Evolutionary conservation across 768 basidiomycete species (phyloP).

Genomic region (Boletus reticulatus): DNA sequence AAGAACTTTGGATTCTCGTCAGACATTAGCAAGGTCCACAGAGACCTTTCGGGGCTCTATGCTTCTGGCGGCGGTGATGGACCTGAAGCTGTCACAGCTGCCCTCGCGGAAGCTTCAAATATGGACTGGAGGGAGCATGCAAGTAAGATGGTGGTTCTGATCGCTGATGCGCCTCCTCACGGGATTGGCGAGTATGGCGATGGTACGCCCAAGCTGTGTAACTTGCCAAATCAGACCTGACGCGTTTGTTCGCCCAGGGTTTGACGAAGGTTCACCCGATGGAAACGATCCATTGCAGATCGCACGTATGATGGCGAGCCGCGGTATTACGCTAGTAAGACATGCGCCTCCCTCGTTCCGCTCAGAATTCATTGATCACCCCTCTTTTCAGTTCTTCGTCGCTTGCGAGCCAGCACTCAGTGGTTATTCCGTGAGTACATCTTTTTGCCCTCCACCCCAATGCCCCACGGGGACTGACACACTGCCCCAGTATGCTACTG

Average conservation of each 20-base stretch:
- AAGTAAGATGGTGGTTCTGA: conserved; percentile 94
- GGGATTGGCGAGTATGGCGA: conserved; percentile 97
- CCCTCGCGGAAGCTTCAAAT: conserved; percentile 77
- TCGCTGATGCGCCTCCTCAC: conserved; percentile 97
- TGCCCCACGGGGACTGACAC: not conserved
- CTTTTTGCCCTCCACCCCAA: conserved; percentile 16
- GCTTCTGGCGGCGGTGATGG: conserved; percentile 94
- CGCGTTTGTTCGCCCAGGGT: conserved; percentile 50
- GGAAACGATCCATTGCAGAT: conserved; percentile 87
- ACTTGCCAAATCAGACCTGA: conserved; percentile 10
- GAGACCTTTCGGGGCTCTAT: conserved; percentile 77
- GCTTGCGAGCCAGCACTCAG: conserved; percentile 96
- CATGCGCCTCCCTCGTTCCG: conserved; percentile 1
- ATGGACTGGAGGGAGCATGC: conserved; percentile 90
- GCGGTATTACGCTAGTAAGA: conserved; percentile 86
- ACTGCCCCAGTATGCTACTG: conserved; percentile 71
- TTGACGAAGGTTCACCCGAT: conserved; percentile 93
- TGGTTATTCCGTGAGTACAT: conserved; percentile 72
- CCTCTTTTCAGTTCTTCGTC: conserved; percentile 80
- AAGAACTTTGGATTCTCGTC: conserved; percentile 95
- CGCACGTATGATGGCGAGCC: conserved; percentile 84
- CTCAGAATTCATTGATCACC: not conserved
- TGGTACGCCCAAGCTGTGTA: conserved; percentile 46
- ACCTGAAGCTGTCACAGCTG: conserved; percentile 95
- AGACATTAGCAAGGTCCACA: conserved; percentile 84